A percentile compares a stretch with the other conserved stretches of the same genome.
Evolutionary conservation across 2,329 filamentous ascomycete species (phyloP).

Genomic region (Diaporthe ilicicola): DNA sequence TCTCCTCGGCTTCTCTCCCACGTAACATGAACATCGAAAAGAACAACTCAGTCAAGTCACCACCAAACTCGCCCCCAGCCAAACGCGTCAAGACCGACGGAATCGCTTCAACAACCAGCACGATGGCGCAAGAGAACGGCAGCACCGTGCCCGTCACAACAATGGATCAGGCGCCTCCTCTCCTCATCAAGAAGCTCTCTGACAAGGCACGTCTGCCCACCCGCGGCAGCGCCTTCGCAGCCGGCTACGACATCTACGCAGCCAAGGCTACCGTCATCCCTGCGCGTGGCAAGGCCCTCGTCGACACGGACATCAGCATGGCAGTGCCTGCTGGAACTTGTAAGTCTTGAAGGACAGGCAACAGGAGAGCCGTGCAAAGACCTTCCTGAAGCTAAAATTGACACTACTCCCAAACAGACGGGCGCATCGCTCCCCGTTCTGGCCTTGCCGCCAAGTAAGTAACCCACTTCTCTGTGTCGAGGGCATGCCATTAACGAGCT

Average conservation of each 20-base stretch:
- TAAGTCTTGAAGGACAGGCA: slow-evolving; percentile 52
- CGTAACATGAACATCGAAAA: slow-evolving; percentile 44
- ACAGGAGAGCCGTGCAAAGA: no score
- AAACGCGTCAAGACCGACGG: slow-evolving; percentile 78
- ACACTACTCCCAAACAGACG: slow-evolving; percentile 64
- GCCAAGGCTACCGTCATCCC: slow-evolving; percentile 79
- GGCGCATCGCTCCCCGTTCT: slow-evolving; percentile 89
- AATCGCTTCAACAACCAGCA: slow-evolving; percentile 37
- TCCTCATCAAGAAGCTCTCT: slow-evolving; percentile 90
- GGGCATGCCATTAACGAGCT: not conserved
- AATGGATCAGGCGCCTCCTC: slow-evolving; percentile 60
- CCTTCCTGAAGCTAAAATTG: not conserved
- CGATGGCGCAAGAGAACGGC: slow-evolving; percentile 40
- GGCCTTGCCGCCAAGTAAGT: slow-evolving; percentile 79
- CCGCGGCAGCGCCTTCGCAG: slow-evolving; percentile 86
- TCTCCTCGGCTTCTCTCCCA: slow-evolving; percentile 15
- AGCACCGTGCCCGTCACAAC: slow-evolving; percentile 41
- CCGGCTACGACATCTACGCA: slow-evolving; percentile 93
- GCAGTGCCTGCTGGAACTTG: slow-evolving; percentile 90
- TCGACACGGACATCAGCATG: slow-evolving; percentile 91
- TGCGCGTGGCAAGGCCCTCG: slow-evolving; percentile 82
- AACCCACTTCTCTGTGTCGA: no score
- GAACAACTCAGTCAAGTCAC: slow-evolving; percentile 53
- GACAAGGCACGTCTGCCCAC: slow-evolving; percentile 83
- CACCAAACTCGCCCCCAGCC: slow-evolving; percentile 76